Evolutionary conservation across 306 rosid species (phyloP).

Genomic region (Quercus robur): DNA sequence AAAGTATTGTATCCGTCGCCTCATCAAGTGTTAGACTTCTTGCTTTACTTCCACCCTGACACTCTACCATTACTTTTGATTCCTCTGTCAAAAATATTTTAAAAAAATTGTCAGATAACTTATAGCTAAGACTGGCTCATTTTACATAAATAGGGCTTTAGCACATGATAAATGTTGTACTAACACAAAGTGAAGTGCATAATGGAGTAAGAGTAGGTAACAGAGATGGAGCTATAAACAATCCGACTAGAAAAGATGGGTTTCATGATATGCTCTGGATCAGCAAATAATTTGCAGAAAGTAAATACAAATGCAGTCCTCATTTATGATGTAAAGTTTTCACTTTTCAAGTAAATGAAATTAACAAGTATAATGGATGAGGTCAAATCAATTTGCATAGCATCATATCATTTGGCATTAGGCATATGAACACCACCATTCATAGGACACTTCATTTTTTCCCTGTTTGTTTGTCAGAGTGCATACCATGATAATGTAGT

Average conservation of each 20-base stretch:
- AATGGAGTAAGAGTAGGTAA: neutral
- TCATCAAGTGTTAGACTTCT: slow-evolving; percentile 92
- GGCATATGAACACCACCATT: neutral
- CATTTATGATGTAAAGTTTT: neutral
- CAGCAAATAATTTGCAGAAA: neutral
- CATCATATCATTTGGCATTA: neutral
- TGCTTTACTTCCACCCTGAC: slow-evolving; percentile 51
- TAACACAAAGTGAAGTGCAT: neutral
- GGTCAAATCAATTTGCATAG: neutral
- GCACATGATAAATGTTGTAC: neutral
- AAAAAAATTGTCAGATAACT: slow-evolving; percentile 22
- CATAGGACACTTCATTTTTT: neutral
- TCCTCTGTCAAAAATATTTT: slow-evolving; percentile 47
- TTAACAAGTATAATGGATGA: neutral
- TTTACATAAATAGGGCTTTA: slow-evolving; percentile 16
- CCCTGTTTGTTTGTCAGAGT: neutral
- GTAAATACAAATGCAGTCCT: neutral
- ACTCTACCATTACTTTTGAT: slow-evolving; percentile 73
- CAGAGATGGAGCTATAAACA: neutral
- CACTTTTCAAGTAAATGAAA: neutral
- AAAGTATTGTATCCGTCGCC: slow-evolving; percentile 89
- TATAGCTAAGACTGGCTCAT: slow-evolving; percentile 2
- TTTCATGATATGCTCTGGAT: neutral
- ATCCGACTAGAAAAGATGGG: neutral
- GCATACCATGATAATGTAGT: neutral